Evolutionary conservation across 495 filamentous ascomycete species (phyloP), one percentile per base, ranked within the genome.

Genomic region (Cetradonia linearis): DNA sequence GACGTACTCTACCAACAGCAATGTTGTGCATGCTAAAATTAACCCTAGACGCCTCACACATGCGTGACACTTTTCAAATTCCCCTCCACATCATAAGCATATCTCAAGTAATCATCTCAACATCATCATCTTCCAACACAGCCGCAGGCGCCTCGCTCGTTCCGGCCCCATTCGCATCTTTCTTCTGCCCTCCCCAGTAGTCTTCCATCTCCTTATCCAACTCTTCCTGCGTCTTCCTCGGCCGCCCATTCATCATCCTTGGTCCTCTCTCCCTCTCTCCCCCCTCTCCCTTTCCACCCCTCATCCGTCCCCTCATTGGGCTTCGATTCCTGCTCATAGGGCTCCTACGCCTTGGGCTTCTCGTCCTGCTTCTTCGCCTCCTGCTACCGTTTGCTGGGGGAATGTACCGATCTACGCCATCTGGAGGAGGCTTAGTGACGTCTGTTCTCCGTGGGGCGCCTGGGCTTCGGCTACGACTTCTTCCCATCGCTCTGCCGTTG

Each of bases 131-230:
- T 37, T 71, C 76, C 44, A 55, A 67, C 34, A 65, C 66, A 13
- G 56, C 60, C 38, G 73, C 63, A n/a, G 69, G 63, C 25, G 33
- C 34, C 10, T 9, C 33, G 27, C 34, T 52, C 40, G 46, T 23
- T 31, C 65, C 46, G 52, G 63, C 62, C 14, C 53, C 65, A 28
- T 63, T 71, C 20, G 67, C 66, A 49, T 66, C 69, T n/a, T 68
- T 70, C 27, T 71, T 74, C 23, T 72, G 68, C 30, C 70, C 69
- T 38, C 80, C 78, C 77, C 88, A 97, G 72, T 97, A 97, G 68
- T 95, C 89, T 37, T 83, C 91, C 92, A 97, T 97, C 75, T 97
- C 92, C 38, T 86, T 85, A 68, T 97, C 92, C 42, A 97, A 76
- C 68, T 97, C 87, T 65, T 94, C 88, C 55, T 90, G 87, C 7